Evolutionary conservation across 2,329 filamentous ascomycete genomes (phyloP).

Genomic region (Sporothrix variecibatus): DNA sequence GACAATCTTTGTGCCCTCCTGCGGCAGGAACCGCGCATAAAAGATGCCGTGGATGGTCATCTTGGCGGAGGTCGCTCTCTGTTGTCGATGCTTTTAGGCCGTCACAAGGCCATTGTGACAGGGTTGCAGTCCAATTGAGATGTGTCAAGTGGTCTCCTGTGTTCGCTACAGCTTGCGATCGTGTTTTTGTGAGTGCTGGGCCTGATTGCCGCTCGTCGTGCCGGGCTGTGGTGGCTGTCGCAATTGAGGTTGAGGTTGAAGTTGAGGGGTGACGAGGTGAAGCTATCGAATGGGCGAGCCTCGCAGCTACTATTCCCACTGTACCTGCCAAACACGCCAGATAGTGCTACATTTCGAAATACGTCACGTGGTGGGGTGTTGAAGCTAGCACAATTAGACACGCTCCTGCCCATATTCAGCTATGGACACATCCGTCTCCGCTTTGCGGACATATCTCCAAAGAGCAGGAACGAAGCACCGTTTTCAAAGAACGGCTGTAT

Average conservation of each 20-base stretch:
- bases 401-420: neutral
- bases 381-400: neutral
- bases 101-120: neutral
- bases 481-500: neutral
- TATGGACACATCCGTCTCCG: neutral
- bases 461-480: neutral
- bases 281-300: neutral
- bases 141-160: neutral
- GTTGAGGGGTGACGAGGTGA: neutral
- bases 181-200: neutral
- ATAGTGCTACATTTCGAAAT: neutral
- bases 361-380: neutral
- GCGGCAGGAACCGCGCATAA: conserved; percentile 67
- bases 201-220: neutral
- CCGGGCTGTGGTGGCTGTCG: neutral
- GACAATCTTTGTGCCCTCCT: conserved; percentile 65
- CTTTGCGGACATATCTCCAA: neutral
- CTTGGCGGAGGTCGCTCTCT: neutral
- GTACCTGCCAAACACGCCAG: neutral
- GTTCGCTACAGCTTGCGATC: neutral
- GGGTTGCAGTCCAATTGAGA: neutral
- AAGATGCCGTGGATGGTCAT: conserved; percentile 71
- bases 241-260: neutral
- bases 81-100: neutral
- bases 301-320: neutral